Conservation (phyloP, 345 rosid species). For the Boechera stricta region DNA sequence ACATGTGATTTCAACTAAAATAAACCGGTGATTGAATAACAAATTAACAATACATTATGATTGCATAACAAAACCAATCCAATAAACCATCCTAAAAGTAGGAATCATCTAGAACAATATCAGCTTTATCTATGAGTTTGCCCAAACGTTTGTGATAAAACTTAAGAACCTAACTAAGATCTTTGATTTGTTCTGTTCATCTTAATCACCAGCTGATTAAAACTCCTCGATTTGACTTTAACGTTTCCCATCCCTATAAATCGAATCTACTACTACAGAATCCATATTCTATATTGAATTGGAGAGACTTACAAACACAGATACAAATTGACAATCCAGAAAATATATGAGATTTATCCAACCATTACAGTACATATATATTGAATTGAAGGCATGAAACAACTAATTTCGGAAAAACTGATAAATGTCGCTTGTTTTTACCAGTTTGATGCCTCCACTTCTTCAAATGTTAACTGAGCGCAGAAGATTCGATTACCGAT, state of each 20-base stretch:
- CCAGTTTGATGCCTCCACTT: not conserved
- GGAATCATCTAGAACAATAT: not conserved
- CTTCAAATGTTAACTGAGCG: slow-evolving; percentile 3
- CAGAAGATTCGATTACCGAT: not conserved
- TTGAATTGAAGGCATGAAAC: not conserved
- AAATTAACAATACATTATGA: not conserved
- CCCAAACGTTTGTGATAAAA: not conserved
- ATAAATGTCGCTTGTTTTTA: not conserved
- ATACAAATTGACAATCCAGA: not conserved
- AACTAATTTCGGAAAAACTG: not conserved
- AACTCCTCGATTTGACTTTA: not conserved
- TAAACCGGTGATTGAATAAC: too few species aligned
- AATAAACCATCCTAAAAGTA: not conserved
- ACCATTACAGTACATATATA: not conserved
- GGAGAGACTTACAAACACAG: not conserved
- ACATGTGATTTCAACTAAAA: too few species aligned
- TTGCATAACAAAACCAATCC: not conserved
- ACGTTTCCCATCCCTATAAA: not conserved
- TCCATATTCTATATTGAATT: not conserved
- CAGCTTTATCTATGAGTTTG: not conserved
- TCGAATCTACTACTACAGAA: not conserved
- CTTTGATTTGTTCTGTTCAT: not conserved
- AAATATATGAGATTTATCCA: not conserved
- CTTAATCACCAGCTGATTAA: not conserved
- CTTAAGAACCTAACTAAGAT: not conserved